A percentile compares a stretch with the other conserved stretches of the same genome.
phyloP scores from a whole-genome alignment of 306 rosid species.

The Trifolium dubium region DNA sequence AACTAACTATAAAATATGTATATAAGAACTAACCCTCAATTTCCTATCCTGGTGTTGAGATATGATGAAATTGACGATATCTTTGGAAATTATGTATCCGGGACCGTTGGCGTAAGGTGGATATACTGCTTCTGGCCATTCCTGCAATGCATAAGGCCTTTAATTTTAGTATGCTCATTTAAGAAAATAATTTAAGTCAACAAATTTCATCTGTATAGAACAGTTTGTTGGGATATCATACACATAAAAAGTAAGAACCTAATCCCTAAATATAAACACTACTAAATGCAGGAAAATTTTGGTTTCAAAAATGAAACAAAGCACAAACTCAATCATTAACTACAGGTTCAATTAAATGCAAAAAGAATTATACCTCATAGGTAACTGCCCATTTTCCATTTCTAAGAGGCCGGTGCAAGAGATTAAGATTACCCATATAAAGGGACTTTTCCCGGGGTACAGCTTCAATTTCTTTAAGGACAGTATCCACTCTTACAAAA shows the following conservation, averaged over 20 bases:
- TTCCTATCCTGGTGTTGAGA: constrained; percentile 64
- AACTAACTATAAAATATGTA: constrained; percentile 16
- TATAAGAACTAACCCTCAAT: constrained; percentile 71
- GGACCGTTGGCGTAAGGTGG: constrained; percentile 99
- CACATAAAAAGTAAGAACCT: background rate
- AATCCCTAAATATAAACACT: background rate
- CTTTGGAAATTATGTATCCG: constrained; percentile 80
- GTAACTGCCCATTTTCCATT: constrained; percentile 96
- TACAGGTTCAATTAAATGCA: constrained; percentile 32
- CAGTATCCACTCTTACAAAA: constrained; percentile 80
- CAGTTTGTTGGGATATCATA: background rate
- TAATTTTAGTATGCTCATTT: background rate
- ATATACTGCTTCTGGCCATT: constrained; percentile 93
- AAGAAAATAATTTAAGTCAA: background rate
- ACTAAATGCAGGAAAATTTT: background rate
- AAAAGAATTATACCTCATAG: constrained; percentile 64
- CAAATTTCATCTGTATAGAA: background rate
- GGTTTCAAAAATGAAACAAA: background rate
- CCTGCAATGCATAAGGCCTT: constrained; percentile 56
- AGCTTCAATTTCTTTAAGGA: constrained; percentile 74
- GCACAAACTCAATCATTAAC: background rate
- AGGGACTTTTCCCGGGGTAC: constrained; percentile 66
- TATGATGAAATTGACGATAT: constrained; percentile 68
- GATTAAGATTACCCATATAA: constrained; percentile 99
- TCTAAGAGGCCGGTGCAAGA: constrained; percentile 94